A percentile compares a stretch with the other conserved stretches of the same genome.
phyloP scores from a whole-genome alignment of 2,329 filamentous ascomycete species.

The Dryadomyces sulphureus region DNA sequence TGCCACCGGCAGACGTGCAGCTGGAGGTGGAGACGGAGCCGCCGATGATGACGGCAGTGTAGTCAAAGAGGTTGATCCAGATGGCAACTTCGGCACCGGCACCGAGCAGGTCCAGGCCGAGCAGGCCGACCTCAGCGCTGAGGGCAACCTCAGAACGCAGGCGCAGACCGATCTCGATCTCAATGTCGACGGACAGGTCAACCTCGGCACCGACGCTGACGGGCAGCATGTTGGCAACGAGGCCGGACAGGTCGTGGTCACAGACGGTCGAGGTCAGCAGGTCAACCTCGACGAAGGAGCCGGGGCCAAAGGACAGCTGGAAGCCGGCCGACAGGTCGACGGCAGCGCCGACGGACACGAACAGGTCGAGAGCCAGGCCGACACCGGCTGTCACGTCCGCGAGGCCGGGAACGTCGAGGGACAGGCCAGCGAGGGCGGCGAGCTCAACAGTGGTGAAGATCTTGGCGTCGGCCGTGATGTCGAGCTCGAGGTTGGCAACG shows the following conservation, averaged over 20 bases:
- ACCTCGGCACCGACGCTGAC: conserved; percentile 11
- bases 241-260: conserved; percentile 10
- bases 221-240: conserved; percentile 13
- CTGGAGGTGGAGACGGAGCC: no score
- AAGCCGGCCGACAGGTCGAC: conserved; percentile 14
- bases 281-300: conserved; percentile 15
- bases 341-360: conserved; percentile 14
- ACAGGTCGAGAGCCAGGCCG: conserved; percentile 16
- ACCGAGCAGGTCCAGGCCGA: conserved; percentile 13
- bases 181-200: conserved; percentile 13
- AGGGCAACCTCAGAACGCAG: conserved; percentile 15
- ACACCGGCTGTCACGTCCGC: conserved; percentile 12
- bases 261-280: conserved; percentile 14
- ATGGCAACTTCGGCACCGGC: conserved; percentile 15
- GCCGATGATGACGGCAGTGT: conserved; percentile 13
- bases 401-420: conserved; percentile 13
- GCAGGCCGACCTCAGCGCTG: conserved; percentile 11
- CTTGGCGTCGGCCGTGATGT: conserved; percentile 13
- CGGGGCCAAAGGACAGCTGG: conserved; percentile 14
- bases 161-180: conserved; percentile 15
- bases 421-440: conserved; percentile 10
- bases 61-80: conserved; percentile 18
- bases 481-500: conserved; percentile 14
- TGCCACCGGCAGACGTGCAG: conserved; percentile 2
- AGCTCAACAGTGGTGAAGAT: conserved; percentile 13